A percentile compares a stretch with the other conserved stretches of the same genome.
These are phyloP conservation scores for Ophiorrhiza pumila DNA, from an alignment of 257 asterid species.

Conservation along the genomic window DNA sequence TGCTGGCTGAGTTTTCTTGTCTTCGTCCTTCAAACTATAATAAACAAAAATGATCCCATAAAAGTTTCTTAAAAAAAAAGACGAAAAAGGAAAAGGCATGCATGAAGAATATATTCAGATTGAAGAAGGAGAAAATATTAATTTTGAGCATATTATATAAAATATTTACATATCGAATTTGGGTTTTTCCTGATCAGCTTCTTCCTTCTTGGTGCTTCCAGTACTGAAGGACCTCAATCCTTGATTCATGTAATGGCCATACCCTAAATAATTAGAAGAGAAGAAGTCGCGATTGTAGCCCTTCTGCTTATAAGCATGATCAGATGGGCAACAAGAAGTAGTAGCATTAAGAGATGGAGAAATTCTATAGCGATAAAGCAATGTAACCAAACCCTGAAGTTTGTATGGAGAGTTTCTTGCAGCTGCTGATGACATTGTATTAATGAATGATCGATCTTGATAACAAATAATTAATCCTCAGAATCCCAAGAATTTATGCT, in stretches of 20 bases:
- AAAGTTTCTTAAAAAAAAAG: not conserved
- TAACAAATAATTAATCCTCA: no score
- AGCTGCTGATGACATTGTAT: constrained; percentile 21
- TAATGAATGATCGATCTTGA: no score
- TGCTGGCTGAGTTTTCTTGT: constrained; percentile 18
- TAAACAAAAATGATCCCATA: constrained; percentile 1
- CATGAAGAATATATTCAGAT: not conserved
- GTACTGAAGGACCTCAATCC: constrained; percentile 39
- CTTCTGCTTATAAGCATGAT: constrained; percentile 20
- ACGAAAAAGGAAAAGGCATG: no score
- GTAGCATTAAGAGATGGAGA: constrained; percentile 9
- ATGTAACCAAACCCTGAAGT: constrained; percentile 37
- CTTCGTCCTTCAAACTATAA: constrained; percentile 38
- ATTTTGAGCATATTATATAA: not conserved
- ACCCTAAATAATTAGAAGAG: constrained; percentile 7
- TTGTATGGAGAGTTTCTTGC: constrained; percentile 45
- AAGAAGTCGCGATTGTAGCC: constrained; percentile 16
- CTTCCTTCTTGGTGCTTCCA: constrained; percentile 18
- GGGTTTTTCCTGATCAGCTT: constrained; percentile 11
- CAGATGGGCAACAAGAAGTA: not conserved
- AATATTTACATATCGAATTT: constrained; percentile 23
- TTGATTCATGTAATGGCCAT: constrained; percentile 21
- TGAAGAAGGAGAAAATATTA: no score
- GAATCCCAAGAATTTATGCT: no score
- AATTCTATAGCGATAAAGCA: constrained; percentile 35